phyloP scores from a whole-genome alignment of 345 rosid genomes.

The Eucalyptus brandiana region DNA sequence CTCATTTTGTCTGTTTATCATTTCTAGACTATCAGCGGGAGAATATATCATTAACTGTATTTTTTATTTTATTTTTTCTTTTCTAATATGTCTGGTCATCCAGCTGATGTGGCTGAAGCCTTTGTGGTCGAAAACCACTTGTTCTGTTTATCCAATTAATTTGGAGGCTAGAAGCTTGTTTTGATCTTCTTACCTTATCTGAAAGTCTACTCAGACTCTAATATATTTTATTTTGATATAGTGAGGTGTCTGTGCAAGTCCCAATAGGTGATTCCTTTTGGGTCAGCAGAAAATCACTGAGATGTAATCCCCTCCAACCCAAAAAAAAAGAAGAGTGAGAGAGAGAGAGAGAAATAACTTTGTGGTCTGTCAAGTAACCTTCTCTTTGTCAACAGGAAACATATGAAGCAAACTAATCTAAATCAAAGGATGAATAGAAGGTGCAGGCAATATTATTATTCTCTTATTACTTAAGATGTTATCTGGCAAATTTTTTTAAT shows the following conservation, averaged over 20 bases:
- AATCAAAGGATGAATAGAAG: neutral
- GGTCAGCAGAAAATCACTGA: neutral
- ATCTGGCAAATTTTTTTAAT: neutral
- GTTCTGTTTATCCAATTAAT: neutral
- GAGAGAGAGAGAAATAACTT: neutral
- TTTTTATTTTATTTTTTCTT: neutral
- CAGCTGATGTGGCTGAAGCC: neutral
- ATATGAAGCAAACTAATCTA: neutral
- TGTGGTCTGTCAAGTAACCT: neutral
- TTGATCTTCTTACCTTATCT: neutral
- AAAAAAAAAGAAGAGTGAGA: rapidly evolving
- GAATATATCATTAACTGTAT: neutral
- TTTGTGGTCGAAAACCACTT: neutral
- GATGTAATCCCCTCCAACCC: neutral
- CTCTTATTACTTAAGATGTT: neutral
- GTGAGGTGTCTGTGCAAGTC: neutral
- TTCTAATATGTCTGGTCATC: neutral
- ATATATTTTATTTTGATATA: neutral
- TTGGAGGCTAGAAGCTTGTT: neutral
- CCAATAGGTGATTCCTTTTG: neutral
- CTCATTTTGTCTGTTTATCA: neutral
- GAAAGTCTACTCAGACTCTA: neutral
- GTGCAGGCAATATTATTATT: neutral
- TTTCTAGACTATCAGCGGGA: neutral
- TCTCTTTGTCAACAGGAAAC: neutral